A percentile compares a stretch with the other conserved stretches of the same genome.
Evolutionary conservation across 2,329 filamentous ascomycete species (phyloP).

Genomic region (Cladosporium sphaerospermum): DNA sequence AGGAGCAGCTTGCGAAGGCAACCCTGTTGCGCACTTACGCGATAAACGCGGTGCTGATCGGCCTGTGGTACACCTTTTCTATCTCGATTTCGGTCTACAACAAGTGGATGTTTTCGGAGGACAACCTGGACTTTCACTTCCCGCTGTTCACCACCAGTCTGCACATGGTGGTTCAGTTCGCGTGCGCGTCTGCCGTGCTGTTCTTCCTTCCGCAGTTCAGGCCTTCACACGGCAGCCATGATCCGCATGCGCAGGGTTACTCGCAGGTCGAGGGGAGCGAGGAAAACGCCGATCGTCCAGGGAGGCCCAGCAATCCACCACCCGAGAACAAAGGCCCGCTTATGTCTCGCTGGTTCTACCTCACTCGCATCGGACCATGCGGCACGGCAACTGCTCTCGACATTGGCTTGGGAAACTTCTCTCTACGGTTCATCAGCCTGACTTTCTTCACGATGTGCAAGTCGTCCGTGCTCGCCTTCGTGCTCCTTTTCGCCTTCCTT

Average conservation of each 20-base stretch:
- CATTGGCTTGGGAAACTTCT: conserved; percentile 93
- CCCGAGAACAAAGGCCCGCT: conserved; percentile 46
- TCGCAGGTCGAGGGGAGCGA: conserved; percentile 14
- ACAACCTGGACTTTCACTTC: conserved; percentile 82
- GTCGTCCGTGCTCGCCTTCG: conserved; percentile 90
- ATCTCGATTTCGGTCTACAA: conserved; percentile 97
- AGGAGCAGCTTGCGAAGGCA: conserved; percentile 67
- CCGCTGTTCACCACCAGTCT: conserved; percentile 91
- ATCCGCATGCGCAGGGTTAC: conserved; percentile 12
- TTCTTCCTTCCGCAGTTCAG: conserved; percentile 77
- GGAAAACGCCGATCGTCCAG: background rate
- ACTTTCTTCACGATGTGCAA: conserved; percentile 99
- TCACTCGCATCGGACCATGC: conserved; percentile 86
- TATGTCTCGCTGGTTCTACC: conserved; percentile 86
- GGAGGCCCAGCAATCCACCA: conserved; percentile 7
- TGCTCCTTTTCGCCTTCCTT: conserved; percentile 88
- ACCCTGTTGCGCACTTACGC: conserved; percentile 62
- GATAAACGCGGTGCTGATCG: conserved; percentile 75
- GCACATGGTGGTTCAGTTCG: conserved; percentile 94
- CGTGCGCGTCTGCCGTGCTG: conserved; percentile 68
- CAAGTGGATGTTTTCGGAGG: conserved; percentile 97
- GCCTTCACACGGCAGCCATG: conserved; percentile 38
- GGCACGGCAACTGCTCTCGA: conserved; percentile 89
- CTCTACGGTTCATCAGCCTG: conserved; percentile 88
- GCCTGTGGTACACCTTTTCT: conserved; percentile 84